Percentiles rank a stretch among this genome's conserved stretches.
These are phyloP conservation scores for Fraxinus quadrangulata DNA, from an alignment of 257 asterid genomes.

Conservation along the genomic window DNA sequence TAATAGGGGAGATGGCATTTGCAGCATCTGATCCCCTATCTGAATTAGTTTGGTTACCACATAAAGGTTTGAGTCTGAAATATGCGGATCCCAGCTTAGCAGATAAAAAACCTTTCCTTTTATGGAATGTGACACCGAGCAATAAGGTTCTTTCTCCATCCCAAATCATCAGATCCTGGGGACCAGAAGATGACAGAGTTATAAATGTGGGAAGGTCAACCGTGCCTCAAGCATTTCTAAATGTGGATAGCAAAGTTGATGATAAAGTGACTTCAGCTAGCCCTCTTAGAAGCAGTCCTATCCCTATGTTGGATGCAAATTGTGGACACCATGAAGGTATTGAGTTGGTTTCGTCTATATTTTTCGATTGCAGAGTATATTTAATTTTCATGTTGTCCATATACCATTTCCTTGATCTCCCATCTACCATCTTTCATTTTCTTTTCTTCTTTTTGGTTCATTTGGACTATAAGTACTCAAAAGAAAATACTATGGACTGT, in stretches of 20 bases:
- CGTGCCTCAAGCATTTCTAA: slow-evolving; percentile 17
- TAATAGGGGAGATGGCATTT: slow-evolving; percentile 45
- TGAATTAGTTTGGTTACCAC: slow-evolving; percentile 79
- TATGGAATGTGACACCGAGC: slow-evolving; percentile 44
- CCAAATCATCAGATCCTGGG: slow-evolving; percentile 31
- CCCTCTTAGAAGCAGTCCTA: slow-evolving; percentile 19
- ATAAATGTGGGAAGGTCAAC: slow-evolving; percentile 30
- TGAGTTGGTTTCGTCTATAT: background rate
- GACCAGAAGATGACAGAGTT: slow-evolving; percentile 27
- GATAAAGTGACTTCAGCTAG: slow-evolving; percentile 11
- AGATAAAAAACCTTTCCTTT: slow-evolving; percentile 37
- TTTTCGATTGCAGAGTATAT: background rate
- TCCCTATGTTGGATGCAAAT: slow-evolving; percentile 5
- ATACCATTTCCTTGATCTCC: background rate
- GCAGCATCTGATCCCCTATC: slow-evolving; percentile 63
- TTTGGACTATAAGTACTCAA: background rate
- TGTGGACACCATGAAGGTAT: slow-evolving; percentile 25
- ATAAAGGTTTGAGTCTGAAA: slow-evolving; percentile 58
- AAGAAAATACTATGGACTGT: slow-evolving; percentile 8
- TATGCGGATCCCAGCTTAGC: slow-evolving; percentile 40
- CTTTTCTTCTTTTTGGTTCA: background rate
- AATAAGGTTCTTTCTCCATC: slow-evolving; percentile 31
- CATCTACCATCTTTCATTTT: background rate
- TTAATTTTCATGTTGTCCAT: background rate
- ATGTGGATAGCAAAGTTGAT: slow-evolving; percentile 19